Evolutionary conservation across 208 protist genomes (phyloP).

Genomic region (Blechomonas ayalai): DNA sequence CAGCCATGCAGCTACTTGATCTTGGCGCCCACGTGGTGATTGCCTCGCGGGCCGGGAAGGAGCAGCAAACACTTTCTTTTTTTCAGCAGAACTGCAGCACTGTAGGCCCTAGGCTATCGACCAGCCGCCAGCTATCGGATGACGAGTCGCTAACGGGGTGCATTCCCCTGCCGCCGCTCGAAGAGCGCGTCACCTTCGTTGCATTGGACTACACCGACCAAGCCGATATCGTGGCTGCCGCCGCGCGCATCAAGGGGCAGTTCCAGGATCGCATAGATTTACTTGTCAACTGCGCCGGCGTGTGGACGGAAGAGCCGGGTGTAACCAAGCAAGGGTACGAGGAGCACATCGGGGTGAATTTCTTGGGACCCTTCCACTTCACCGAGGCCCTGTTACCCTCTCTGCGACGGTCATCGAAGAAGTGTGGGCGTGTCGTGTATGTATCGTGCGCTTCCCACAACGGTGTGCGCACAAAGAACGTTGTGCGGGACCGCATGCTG

Average conservation of each 20-base stretch:
- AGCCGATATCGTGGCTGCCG: constrained; percentile 41
- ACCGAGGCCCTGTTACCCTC: constrained; percentile 72
- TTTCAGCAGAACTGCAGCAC: constrained; percentile 23
- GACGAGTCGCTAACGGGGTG: constrained; percentile 27
- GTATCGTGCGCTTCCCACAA: constrained; percentile 74
- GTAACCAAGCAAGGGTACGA: constrained; percentile 61
- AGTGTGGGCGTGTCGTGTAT: constrained; percentile 60
- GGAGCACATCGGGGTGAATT: constrained; percentile 78
- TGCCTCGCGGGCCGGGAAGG: constrained; percentile 32
- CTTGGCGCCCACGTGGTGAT: constrained; percentile 62
- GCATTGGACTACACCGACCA: constrained; percentile 59
- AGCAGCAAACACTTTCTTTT: constrained; percentile 34
- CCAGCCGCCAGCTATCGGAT: not conserved
- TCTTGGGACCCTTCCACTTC: constrained; percentile 72
- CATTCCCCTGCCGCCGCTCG: constrained; percentile 42
- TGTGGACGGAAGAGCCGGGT: constrained; percentile 56
- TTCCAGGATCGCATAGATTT: constrained; percentile 55
- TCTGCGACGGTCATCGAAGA: constrained; percentile 29
- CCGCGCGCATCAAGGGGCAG: constrained; percentile 53
- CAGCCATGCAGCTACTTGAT: constrained; percentile 57
- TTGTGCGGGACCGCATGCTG: constrained; percentile 62
- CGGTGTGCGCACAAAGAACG: constrained; percentile 40
- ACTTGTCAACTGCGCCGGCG: constrained; percentile 70
- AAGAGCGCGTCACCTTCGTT: constrained; percentile 49
- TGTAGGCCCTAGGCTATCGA: not conserved